Conservation (phyloP, 23 red algal species). For the Chondrus crispus region DNA sequence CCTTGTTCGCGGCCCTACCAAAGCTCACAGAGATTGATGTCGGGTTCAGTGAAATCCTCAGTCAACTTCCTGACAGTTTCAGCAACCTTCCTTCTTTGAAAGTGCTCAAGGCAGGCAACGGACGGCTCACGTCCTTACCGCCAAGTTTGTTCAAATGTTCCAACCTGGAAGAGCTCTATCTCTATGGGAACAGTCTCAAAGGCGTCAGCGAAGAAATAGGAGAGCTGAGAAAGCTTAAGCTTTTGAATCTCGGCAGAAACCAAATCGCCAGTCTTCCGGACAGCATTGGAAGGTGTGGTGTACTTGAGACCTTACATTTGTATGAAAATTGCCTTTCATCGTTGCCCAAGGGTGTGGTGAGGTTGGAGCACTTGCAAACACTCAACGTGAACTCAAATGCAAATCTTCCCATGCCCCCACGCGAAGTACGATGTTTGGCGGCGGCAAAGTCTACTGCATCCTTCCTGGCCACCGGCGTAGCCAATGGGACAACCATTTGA, state of each 20-base stretch:
- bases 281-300: constrained; percentile 39
- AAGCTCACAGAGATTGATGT: constrained; percentile 57
- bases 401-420: constrained; percentile 43
- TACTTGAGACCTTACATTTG: constrained; percentile 64
- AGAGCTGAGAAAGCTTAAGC: constrained; percentile 34
- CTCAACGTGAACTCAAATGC: constrained; percentile 59
- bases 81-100: constrained; percentile 2
- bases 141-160: constrained; percentile 19
- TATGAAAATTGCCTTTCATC: constrained; percentile 89
- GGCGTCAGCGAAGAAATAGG: constrained; percentile 43
- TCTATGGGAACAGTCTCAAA: constrained; percentile 77
- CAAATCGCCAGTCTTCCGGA: constrained; percentile 72
- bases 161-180: constrained; percentile 65
- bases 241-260: constrained; percentile 89
- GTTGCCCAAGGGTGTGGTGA: constrained; percentile 29
- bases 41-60: constrained; percentile 65
- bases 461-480: constrained; percentile 26
- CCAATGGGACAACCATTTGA: neutral
- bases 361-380: constrained; percentile 42
- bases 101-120: constrained; percentile 54
- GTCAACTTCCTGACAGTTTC: constrained; percentile 53
- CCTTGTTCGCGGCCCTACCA: constrained; percentile 28
- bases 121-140: constrained; percentile 45
- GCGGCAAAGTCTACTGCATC: constrained; percentile 33
- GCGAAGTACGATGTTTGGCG: constrained; percentile 24